Base-by-base conservation (phyloP, 192 early-diverging fungal genomes). In the Gryganskiella cystojenkinii region DNA sequence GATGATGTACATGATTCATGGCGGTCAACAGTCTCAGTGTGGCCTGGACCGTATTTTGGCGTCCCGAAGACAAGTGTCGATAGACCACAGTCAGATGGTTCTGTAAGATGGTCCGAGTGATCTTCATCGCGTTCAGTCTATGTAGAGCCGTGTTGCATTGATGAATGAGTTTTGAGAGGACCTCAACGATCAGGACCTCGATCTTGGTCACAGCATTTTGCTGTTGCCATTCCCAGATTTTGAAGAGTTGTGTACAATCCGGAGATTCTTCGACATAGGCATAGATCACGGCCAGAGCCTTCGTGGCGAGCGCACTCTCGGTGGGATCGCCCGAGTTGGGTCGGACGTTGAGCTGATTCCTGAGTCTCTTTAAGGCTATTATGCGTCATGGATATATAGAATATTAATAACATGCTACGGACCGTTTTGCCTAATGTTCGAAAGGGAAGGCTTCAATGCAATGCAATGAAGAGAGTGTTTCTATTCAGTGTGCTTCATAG, bases 31-130 rank as follows among this genome's bases (percentile, higher is more conserved):
- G 60, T 31, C 84, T 70, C 25, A 92, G 79, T 0, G 90, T 88
- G 4, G 85, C 70, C 42, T 93, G 91, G 25, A 89, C 85, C 31
- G 89, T 70, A 37, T 82, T 80, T 28, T 84, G 78, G 51, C 87
- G 85, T 54, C 84, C 81, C 19, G 89, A 87, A 5, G 85, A 87
- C 25, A 95, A 68, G 45, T 85, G 83, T 13, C 88, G 79, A 62
- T 93, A 91, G 20, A 95, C 61, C 0, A 58, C 61, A 31, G 84
- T 87, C 89, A 95, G 86, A 8, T 90, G 87, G 35, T 89, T 84
- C 56, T 89, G 83, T 22, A 93, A 75, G 24, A 94, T 83, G n/a
- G 56, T 59, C 31, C 82, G 69, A 33, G 67, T 75, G 5, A 81
- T 56, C 17, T 81, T 82, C 9, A 89, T 80, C 15, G 67, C 65